phyloP scores from a whole-genome alignment of 495 filamentous ascomycete genomes.

The Cercophora sp. region DNA sequence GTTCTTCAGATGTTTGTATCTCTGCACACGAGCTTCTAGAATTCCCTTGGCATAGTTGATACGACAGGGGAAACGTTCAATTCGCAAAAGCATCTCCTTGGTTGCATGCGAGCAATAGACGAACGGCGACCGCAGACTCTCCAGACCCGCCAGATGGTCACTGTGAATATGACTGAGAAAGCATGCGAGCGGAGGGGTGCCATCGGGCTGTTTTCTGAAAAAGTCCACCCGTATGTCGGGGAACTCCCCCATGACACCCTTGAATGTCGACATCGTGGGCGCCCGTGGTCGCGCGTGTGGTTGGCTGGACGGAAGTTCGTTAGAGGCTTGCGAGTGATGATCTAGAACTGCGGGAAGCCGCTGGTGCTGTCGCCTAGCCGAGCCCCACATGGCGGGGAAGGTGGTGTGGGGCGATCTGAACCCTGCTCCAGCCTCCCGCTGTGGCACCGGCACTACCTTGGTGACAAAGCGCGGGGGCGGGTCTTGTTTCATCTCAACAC shows the following conservation, averaged over 20 bases:
- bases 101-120: constrained; percentile 89
- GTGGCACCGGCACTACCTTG: no score
- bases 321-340: no score
- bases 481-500: no score
- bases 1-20: constrained; percentile 70
- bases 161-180: constrained; percentile 94
- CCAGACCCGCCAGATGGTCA: constrained; percentile 82
- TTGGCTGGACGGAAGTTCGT: no score
- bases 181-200: constrained; percentile 68
- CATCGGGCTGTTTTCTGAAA: constrained; percentile 60
- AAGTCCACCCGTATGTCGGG: constrained; percentile 82
- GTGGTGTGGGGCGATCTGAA: no score
- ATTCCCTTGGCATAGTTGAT: constrained; percentile 78
- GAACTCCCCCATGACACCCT: constrained; percentile 51
- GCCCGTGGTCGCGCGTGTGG: neutral
- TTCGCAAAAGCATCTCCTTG: constrained; percentile 67
- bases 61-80: constrained; percentile 73
- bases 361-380: no score
- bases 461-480: no score
- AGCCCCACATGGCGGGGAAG: no score
- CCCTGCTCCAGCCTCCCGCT: no score
- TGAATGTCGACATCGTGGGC: constrained; percentile 35
- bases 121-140: constrained; percentile 70
- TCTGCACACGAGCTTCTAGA: constrained; percentile 62
- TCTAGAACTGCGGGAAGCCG: no score